Evolutionary conservation across 1,284 basidiomycete species (phyloP).

Genomic region (Leccinum subrobustum): DNA sequence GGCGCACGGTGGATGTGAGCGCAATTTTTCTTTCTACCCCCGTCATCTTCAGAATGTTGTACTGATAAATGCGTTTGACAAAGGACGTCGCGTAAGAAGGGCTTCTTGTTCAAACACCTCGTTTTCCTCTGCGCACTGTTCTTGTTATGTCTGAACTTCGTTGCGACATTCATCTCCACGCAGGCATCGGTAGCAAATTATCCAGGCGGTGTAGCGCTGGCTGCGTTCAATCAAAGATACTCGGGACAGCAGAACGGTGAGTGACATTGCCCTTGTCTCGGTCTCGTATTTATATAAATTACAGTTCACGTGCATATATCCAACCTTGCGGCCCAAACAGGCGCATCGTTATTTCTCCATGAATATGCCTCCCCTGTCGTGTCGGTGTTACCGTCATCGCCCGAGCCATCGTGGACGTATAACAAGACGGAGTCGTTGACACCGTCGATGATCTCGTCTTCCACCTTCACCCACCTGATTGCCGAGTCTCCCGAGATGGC

Average conservation of each 20-base stretch:
- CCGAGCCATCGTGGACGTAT: conserved; percentile 55
- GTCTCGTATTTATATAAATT: background rate
- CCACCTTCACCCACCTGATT: conserved; percentile 62
- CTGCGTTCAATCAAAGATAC: conserved; percentile 55
- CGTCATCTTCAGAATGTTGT: background rate
- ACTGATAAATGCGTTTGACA: background rate
- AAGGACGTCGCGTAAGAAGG: conserved; percentile 49
- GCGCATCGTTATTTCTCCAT: conserved; percentile 87
- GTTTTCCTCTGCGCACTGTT: conserved; percentile 43
- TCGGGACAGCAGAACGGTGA: conserved; percentile 36
- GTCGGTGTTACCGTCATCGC: conserved; percentile 15
- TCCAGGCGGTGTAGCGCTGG: conserved; percentile 83
- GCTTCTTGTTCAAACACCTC: conserved; percentile 43
- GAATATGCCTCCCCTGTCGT: conserved; percentile 53
- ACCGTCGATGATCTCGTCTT: conserved; percentile 37
- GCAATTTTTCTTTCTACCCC: background rate
- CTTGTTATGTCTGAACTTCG: conserved; percentile 51
- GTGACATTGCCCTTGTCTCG: conserved; percentile 1
- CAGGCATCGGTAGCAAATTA: conserved; percentile 78
- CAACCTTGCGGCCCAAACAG: conserved; percentile 86
- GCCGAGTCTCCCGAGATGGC: conserved; percentile 36
- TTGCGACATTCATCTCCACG: conserved; percentile 52
- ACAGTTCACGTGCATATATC: conserved; percentile 72
- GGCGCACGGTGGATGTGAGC: conserved; percentile 63
- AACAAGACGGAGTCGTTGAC: conserved; percentile 75